Conservation (phyloP, 305 asterid genomes). For the Euphrasia arctica region DNA sequence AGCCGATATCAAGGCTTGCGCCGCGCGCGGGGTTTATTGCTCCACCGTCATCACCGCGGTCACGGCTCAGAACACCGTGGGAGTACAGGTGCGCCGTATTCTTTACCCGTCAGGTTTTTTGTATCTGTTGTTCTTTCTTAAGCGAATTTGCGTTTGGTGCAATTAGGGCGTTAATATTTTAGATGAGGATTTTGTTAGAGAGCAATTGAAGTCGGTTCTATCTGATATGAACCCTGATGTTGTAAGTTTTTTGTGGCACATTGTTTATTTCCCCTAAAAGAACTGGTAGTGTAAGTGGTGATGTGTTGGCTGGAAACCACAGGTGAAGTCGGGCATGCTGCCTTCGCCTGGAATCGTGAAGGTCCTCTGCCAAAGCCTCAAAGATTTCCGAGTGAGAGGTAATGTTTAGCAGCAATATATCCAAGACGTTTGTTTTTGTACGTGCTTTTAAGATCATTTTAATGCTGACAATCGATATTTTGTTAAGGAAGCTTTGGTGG, state of each 20-base stretch:
- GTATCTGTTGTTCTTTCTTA: background rate
- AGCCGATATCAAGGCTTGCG: conserved; percentile 92
- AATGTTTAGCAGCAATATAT: conserved; percentile 3
- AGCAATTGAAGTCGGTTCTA: conserved; percentile 78
- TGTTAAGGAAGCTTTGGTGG: conserved; percentile 85
- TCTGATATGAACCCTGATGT: conserved; percentile 91
- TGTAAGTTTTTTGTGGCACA: conserved; percentile 43
- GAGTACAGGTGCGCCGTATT: conserved; percentile 67
- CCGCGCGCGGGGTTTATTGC: conserved; percentile 82
- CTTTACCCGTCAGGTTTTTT: background rate
- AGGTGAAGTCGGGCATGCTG: conserved; percentile 99
- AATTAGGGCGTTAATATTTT: conserved; percentile 65
- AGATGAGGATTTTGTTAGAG: conserved; percentile 58
- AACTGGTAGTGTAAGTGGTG: conserved; percentile 13
- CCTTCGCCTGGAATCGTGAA: conserved; percentile 75
- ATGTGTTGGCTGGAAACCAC: conserved; percentile 31
- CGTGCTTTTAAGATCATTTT: conserved; percentile 11
- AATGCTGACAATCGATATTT: conserved; percentile 31
- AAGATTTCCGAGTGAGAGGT: conserved; percentile 76
- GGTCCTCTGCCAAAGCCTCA: conserved; percentile 63
- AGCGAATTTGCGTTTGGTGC: conserved; percentile 22
- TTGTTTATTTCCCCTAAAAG: background rate
- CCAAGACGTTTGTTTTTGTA: background rate
- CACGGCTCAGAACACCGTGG: conserved; percentile 91
- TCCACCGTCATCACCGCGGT: conserved; percentile 92